These are phyloP conservation scores for Malassezia equina DNA, from an alignment of 1,284 basidiomycete genomes.

Conservation along the genomic window DNA sequence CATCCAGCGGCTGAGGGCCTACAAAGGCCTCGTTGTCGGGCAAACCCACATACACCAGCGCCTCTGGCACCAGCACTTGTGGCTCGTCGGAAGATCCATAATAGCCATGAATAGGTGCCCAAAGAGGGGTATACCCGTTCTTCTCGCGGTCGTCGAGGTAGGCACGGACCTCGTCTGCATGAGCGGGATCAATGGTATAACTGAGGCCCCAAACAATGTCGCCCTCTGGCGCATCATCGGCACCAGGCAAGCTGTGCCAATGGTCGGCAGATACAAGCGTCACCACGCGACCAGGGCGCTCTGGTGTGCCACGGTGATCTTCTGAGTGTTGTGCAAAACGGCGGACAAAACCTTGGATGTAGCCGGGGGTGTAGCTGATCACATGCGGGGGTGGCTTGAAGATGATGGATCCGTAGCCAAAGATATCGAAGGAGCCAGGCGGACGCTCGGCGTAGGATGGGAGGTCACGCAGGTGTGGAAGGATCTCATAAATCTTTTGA, in stretches of 20 bases:
- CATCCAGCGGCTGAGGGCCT: constrained; percentile 64
- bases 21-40: constrained; percentile 72
- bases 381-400: constrained; percentile 47
- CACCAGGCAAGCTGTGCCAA: constrained; percentile 52
- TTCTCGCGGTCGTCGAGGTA: constrained; percentile 78
- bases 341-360: constrained; percentile 71
- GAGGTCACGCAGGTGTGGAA: constrained; percentile 12
- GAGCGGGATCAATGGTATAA: constrained; percentile 68
- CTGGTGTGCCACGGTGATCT: constrained; percentile 56
- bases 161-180: constrained; percentile 63
- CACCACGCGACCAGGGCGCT: constrained; percentile 61
- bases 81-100: background rate
- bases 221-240: constrained; percentile 52
- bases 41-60: constrained; percentile 63
- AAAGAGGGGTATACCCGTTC: constrained; percentile 50
- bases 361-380: constrained; percentile 55
- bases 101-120: constrained; percentile 23
- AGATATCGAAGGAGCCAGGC: constrained; percentile 37
- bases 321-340: constrained; percentile 76
- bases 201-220: constrained; percentile 71
- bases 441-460: constrained; percentile 18
- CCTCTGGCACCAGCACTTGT: constrained; percentile 54
- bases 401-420: constrained; percentile 44
- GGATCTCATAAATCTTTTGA: background rate
- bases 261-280: constrained; percentile 74